phyloP scores from a whole-genome alignment of 768 basidiomycete genomes.

The Albatrellus ellisii region DNA sequence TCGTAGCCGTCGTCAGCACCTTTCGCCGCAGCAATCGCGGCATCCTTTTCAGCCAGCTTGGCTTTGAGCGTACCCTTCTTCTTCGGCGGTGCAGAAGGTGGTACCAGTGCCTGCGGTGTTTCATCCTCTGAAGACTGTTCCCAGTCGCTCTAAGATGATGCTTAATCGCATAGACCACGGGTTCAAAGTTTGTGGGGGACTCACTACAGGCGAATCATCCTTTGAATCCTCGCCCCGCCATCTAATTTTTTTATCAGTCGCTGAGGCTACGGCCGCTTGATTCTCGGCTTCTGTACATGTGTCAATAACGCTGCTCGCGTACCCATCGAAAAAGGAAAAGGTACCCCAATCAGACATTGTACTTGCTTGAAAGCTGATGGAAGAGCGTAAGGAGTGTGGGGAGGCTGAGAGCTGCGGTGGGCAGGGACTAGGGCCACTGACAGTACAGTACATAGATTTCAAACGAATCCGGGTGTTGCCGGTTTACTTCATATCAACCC shows the following conservation, averaged over 20 bases:
- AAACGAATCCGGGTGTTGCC: background rate
- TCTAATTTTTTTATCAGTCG: slow-evolving; percentile 28
- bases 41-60: slow-evolving; percentile 89
- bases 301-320: too few species aligned
- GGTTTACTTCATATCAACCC: background rate
- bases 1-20: slow-evolving; percentile 44
- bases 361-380: background rate
- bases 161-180: slow-evolving; percentile 8
- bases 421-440: too few species aligned
- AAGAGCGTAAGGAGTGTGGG: background rate
- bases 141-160: slow-evolving; percentile 76
- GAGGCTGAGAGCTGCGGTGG: background rate
- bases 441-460: background rate
- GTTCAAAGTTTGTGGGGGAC: slow-evolving; percentile 19
- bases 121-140: slow-evolving; percentile 75
- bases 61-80: slow-evolving; percentile 90
- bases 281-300: slow-evolving; percentile 6
- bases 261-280: slow-evolving; percentile 3
- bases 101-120: slow-evolving; percentile 33
- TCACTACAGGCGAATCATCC: slow-evolving; percentile 60
- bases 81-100: slow-evolving; percentile 48
- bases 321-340: too few species aligned
- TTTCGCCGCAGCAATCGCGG: slow-evolving; percentile 42
- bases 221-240: slow-evolving; percentile 94
- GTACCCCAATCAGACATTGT: slow-evolving; percentile 16